These are phyloP conservation scores for Fraxinus dipetala DNA, from an alignment of 305 asterid genomes.

Conservation along the genomic window DNA sequence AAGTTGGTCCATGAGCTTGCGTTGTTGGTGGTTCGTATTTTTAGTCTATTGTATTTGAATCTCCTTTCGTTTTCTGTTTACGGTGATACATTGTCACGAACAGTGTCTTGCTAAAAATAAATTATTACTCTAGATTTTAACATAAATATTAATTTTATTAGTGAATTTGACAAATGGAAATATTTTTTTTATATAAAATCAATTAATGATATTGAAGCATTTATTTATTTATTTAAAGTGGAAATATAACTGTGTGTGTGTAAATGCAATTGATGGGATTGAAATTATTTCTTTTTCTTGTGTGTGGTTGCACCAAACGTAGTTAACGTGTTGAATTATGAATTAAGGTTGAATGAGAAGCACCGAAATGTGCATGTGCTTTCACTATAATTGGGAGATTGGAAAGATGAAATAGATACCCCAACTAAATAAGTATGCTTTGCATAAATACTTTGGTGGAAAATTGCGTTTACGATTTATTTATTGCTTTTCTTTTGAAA, in stretches of 20 bases:
- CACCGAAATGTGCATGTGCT: slow-evolving; percentile 21
- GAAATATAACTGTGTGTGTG: neutral
- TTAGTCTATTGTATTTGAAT: neutral
- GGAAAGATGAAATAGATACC: slow-evolving; percentile 31
- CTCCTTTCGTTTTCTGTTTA: neutral
- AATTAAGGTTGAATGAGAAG: slow-evolving; percentile 2
- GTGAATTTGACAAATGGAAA: neutral
- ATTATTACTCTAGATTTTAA: neutral
- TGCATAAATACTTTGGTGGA: slow-evolving; percentile 18
- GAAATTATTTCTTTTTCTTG: neutral
- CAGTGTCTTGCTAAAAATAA: neutral
- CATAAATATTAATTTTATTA: neutral
- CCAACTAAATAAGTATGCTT: slow-evolving; percentile 31
- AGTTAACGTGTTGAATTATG: neutral
- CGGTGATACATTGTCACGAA: neutral
- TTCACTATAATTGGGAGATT: neutral
- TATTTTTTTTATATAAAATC: neutral
- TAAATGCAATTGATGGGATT: neutral
- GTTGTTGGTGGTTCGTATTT: neutral
- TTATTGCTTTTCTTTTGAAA: neutral
- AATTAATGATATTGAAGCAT: neutral
- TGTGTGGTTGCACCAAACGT: slow-evolving; percentile 3
- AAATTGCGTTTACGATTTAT: neutral
- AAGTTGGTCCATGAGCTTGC: too few species aligned
- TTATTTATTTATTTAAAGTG: neutral